Evolutionary conservation across 768 basidiomycete genomes (phyloP), one percentile per base, ranked within the genome.

Genomic region (Coprinopsis sp.): DNA sequence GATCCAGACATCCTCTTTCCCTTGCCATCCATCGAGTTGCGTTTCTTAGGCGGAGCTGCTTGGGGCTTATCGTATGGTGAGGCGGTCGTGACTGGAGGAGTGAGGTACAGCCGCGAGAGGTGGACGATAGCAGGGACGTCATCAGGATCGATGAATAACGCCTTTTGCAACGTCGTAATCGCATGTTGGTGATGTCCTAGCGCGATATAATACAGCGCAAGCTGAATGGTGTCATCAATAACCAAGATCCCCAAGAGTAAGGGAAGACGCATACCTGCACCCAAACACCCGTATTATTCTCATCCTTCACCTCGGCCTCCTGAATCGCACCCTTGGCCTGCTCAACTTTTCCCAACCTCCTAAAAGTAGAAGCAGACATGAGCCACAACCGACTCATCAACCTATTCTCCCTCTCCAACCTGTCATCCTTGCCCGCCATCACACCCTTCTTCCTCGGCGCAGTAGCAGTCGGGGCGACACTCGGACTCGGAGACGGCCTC

Each of bases 311-410:
- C 61, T 99, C 95, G 0, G 95, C 96, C 64, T 99, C 95, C 60
- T 92, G 91, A 36, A 98, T 92, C 2, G 95, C 85, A 10, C 82
- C 94, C 41, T 82, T 81, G 1, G 89, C 84, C 56, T 97, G 91
- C 49, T 96, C 94, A 44, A 90, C 77, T 67, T 92, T 92, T 10
- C 90, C 90, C 45, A 87, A 68, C 49, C 96, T 70, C 37, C 96
- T 74, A 69, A 97, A 98, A 0, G 91, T 96, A 13, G 96, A 92
- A 1, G 95, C 91, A 6, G 86, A 88, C 77, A 91, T 90, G 4
- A 96, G 66, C 96, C 96, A 99, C 6, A 97, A 67, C 54, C 91
- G 82, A 48, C 85, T 88, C 49, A 96, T 68, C 23, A 96, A 65
- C 21, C 81, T 70, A 31, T 79, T 78, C 45, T 81, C 79, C 52